Base-by-base conservation (phyloP, 2,329 filamentous ascomycete genomes). In the Sporothrix humicola region DNA sequence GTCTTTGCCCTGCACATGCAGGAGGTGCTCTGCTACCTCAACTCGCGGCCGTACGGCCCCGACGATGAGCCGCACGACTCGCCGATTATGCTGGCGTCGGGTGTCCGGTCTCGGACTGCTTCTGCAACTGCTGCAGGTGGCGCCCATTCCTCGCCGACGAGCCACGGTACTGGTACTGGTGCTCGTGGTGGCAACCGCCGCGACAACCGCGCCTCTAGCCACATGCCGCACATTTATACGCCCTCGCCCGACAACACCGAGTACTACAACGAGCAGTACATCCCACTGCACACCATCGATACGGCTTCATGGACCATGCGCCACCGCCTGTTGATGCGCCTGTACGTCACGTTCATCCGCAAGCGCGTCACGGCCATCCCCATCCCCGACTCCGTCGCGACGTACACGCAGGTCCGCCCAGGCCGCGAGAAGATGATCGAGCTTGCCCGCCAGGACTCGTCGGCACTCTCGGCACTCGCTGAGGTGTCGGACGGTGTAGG, bases 1-100 rank as follows among this genome's bases (percentile, higher is more conserved):
- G 84, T 87, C 6, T 76, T 88, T 10, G 82, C 85, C 4, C 82
- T 83, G 52, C 86, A 88, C 71, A 79, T 87, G 20, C 86, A 88
- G 76, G 83, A 84, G 72, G 82, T 87, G 0, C 77, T 87, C 1
- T 79, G 78, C 8, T 80, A 86, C n/a, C 82, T 87, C 73, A 87
- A 87, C 70, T 46, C 75, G 77, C 81, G 1, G 74, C 77, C 2
- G 0, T 79, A 82, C 15, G 78, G 80, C 15, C 77, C 77, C 13
- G 75, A 56, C 15, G 75, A 79, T 8, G 80, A 71, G 52, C 68
- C 52, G 37, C 68, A 58, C n/a, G 52, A 68, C 5, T 17, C 46
- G 20, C 46, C 65, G 13, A n/a, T 68, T 15, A 20, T 31, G 13
- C n/a, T 9, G 7, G 6, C 17, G 23, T 23, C 46, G 17, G 58